Base-by-base conservation (phyloP, 139 green algal genomes). In the Astrephomene gubernaculifera region DNA sequence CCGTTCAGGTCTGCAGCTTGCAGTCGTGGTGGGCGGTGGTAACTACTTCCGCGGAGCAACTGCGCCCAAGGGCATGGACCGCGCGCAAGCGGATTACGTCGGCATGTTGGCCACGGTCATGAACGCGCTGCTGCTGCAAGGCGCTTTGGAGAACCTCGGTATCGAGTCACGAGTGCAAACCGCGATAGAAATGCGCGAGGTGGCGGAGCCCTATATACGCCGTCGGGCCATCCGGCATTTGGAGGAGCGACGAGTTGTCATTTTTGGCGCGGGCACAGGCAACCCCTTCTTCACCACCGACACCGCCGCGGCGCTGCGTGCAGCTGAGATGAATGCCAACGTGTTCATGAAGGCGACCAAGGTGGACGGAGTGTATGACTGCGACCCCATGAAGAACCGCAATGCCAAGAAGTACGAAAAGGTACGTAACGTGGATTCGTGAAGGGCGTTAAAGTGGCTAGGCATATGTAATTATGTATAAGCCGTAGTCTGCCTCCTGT, bases 271-370 rank as follows among this genome's bases (percentile, higher is more conserved):
- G 38, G 92, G 96, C 43, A 99, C 97, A 1, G 97, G 97, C 72
- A 99, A 99, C 87, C 97, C 97, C 8, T 99, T 98, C 91, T 99
- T 99, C 88, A 99, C 97, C 0, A 99, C 97, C 1, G 97, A 99
- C 92, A 99, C 97, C 7, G 97, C 96, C 0, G 97, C 97, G 4
- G 96, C 97, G 24, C 90, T 99, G 82, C 91, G 97, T 5, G 97
- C 97, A 1, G 97, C 97, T 1, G 97, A 99, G 84, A 97, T 99
- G 70, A 92, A 95, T 49, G 97, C 97, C 5, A 90, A 97, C 72
- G 94, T 95, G 57, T 95, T 98, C 38, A 91, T 99, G 44, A 95
- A 95, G 89, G 97, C 96, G 12, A 99, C 97, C 29, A 98, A 99
- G 91, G 97, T 99, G 83, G 97, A 99, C 79, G 97, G 97, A 33